Percentiles rank a stretch among this genome's conserved stretches.
Conservation (phyloP, 2,329 filamentous ascomycete species). For the Calonectria montana region DNA sequence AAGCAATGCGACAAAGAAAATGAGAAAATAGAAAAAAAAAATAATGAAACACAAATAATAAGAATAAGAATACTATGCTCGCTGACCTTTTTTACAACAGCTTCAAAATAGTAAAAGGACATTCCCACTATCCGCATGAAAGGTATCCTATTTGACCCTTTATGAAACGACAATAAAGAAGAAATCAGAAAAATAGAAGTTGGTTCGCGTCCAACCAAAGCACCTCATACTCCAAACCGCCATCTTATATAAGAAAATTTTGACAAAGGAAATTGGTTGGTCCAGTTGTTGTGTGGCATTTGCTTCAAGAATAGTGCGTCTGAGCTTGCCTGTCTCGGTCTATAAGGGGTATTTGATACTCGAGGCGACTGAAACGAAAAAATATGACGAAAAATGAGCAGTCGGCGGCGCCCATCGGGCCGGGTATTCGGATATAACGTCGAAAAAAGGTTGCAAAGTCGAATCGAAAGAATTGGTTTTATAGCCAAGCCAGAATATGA, state of each 20-base stretch:
- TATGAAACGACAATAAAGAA: slow-evolving; percentile 30
- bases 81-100: slow-evolving; percentile 39
- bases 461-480: slow-evolving; percentile 12
- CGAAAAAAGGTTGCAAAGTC: slow-evolving; percentile 38
- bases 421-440: slow-evolving; percentile 45
- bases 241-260: slow-evolving; percentile 33
- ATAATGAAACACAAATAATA: slow-evolving; percentile 13
- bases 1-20: slow-evolving; percentile 17
- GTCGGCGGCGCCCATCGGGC: slow-evolving; percentile 34
- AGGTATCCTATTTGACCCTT: slow-evolving; percentile 35
- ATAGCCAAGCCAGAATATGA: slow-evolving; percentile 42
- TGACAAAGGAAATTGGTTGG: slow-evolving; percentile 47
- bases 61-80: slow-evolving; percentile 34
- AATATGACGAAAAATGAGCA: slow-evolving; percentile 40
- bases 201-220: slow-evolving; percentile 38
- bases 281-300: slow-evolving; percentile 42
- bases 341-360: slow-evolving; percentile 54
- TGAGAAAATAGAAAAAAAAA: slow-evolving; percentile 23
- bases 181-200: slow-evolving; percentile 30
- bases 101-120: slow-evolving; percentile 33
- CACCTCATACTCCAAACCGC: slow-evolving; percentile 41
- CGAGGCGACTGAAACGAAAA: slow-evolving; percentile 42
- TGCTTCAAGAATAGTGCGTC: slow-evolving; percentile 45
- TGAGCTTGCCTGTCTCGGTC: slow-evolving; percentile 49
- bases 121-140: slow-evolving; percentile 14